Base-by-base conservation (phyloP, 106 monocot species). In the Dendrobium nobile region DNA sequence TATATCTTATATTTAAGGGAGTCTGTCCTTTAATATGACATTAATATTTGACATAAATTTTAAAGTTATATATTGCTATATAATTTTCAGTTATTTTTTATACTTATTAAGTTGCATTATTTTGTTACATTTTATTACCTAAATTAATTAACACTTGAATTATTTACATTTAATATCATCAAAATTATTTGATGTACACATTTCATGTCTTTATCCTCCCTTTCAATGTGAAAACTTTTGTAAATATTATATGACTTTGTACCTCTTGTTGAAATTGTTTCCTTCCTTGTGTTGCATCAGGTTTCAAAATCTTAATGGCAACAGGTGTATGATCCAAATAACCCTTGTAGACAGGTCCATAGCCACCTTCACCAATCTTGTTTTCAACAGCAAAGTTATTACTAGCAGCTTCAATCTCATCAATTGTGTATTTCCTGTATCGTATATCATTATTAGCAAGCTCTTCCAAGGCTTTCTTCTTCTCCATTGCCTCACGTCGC, bases 181-280 rank as follows among this genome's bases (percentile, higher is more conserved):
- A 51, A 51, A 51, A 51, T 51, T 51, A 51, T 11, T 51, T 51
- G 51, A 11, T 13, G 13, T 51, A 13, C 15, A 51, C 10, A 51
- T 51, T 51, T 51, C 51, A 13, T 51, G 51, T 15, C 10, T 13
- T 3, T 15, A 51, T 51, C 13, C 51, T 51, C 13, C 13, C 13
- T 51, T 51, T 51, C 51, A 51, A 73, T 73, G 9, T 17, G 27
- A 15, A 41, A 15, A 73, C 0, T 41, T 73, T 31, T 27, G 24
- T 27, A 73, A 16, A 17, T 0, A 78, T 20, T 17, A 37, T 42
- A 31, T 33, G 42, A 37, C 42, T 1, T 4, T 70, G 13, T 82
- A 95, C 95, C 96, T 96, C 96, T 91, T 96, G 96, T 18, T 90
- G 89, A 81, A 96, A 96, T 76, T 96, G 96, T 72, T 88, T 89